These are phyloP conservation scores for Butyriboletus loyo DNA, from an alignment of 768 basidiomycete species.

Conservation along the genomic window DNA sequence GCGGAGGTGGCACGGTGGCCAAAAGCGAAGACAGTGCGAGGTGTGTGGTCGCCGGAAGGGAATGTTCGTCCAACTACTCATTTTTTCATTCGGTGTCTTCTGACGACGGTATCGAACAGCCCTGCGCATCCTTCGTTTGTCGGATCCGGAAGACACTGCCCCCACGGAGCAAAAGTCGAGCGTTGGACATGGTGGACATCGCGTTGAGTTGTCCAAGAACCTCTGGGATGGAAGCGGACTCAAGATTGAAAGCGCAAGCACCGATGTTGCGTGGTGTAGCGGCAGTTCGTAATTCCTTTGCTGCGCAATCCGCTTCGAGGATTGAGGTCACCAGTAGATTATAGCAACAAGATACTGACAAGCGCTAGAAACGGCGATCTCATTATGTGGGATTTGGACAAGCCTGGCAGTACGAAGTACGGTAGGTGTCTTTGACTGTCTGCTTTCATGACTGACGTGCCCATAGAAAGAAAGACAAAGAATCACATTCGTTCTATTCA, in stretches of 20 bases:
- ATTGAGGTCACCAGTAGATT: conserved; percentile 41
- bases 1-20: conserved; percentile 65
- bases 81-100: not conserved
- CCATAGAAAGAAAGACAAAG: conserved; percentile 60
- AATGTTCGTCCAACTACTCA: conserved; percentile 47
- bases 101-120: conserved; percentile 37
- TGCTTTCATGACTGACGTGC: conserved; percentile 11
- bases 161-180: conserved; percentile 49
- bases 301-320: not conserved
- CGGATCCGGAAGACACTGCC: conserved; percentile 40
- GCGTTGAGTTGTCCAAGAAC: conserved; percentile 72
- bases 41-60: conserved; percentile 76
- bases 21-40: conserved; percentile 62
- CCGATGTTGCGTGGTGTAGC: conserved; percentile 78
- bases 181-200: conserved; percentile 57
- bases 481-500: conserved; percentile 74
- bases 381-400: conserved; percentile 80
- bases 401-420: conserved; percentile 62
- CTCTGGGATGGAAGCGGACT: conserved; percentile 76
- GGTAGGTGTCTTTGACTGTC: conserved; percentile 42
- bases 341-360: conserved; percentile 73
- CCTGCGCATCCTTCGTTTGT: conserved; percentile 57
- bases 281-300: conserved; percentile 46
- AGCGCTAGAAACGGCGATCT: conserved; percentile 80
- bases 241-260: conserved; percentile 75